These are phyloP conservation scores for Brassica rapa DNA, from an alignment of 345 rosid species.

Conservation along the genomic window DNA sequence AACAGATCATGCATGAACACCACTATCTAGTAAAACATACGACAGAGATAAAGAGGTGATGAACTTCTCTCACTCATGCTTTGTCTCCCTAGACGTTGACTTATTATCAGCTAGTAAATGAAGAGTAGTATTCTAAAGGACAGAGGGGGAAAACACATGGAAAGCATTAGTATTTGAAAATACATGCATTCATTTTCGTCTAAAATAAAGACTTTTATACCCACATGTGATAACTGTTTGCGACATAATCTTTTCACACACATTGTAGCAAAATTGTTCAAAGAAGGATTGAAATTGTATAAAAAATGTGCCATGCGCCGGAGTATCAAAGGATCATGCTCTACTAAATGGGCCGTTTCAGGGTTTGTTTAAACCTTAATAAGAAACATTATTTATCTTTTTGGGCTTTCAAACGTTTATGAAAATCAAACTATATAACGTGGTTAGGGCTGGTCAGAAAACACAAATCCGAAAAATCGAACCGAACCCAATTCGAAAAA, in stretches of 20 bases:
- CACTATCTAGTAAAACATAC: neutral
- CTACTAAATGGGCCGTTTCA: slow-evolving; percentile 3
- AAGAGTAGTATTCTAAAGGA: neutral
- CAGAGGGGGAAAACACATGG: neutral
- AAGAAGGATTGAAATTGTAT: neutral
- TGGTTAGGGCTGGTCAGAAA: too few relatives aligned
- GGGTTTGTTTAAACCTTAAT: neutral
- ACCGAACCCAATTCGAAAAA: too few relatives aligned
- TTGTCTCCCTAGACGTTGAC: slow-evolving; percentile 7
- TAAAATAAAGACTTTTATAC: neutral
- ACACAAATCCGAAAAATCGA: too few relatives aligned
- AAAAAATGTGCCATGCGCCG: neutral
- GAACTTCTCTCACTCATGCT: neutral
- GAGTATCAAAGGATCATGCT: neutral
- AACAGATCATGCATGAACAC: neutral
- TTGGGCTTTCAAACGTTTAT: neutral
- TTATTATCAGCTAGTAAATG: neutral
- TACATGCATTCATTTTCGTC: neutral
- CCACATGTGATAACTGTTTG: neutral
- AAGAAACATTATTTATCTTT: neutral
- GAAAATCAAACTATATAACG: neutral
- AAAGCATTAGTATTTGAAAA: slow-evolving; percentile 11
- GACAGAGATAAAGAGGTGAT: neutral
- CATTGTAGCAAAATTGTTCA: neutral
- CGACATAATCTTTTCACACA: neutral